A percentile compares a stretch with the other conserved stretches of the same genome.
Conservation (phyloP, 169 alveolate genomes). For the Plasmodium yoelii region DNA sequence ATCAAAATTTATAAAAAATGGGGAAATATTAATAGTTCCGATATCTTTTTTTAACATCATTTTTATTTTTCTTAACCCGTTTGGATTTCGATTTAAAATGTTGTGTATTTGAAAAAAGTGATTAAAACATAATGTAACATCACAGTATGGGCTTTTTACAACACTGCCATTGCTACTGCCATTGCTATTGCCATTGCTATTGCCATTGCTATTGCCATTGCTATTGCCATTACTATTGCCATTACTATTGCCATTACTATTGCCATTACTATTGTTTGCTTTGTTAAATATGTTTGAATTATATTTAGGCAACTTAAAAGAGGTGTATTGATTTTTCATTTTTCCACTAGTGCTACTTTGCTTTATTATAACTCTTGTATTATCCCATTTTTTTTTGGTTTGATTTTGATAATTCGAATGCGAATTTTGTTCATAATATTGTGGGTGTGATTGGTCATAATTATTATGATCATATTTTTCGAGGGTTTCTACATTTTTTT, state of each 20-base stretch:
- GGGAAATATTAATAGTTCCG: slow-evolving; percentile 67
- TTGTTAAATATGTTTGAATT: too few species aligned
- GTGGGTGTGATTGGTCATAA: too few species aligned
- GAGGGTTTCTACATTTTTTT: too few species aligned
- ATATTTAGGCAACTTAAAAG: too few species aligned
- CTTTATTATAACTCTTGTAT: too few species aligned
- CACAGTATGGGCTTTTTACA: not conserved
- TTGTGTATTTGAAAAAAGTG: slow-evolving; percentile 64
- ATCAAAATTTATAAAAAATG: slow-evolving; percentile 66
- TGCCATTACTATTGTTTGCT: too few species aligned
- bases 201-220: not conserved
- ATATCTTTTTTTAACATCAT: slow-evolving; percentile 59
- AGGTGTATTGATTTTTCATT: too few species aligned
- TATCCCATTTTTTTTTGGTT: too few species aligned
- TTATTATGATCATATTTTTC: too few species aligned
- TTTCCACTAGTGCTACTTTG: too few species aligned
- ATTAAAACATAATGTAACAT: slow-evolving; percentile 29
- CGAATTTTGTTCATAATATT: too few species aligned
- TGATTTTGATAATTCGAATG: too few species aligned
- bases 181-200: not conserved
- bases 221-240: not conserved
- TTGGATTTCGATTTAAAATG: slow-evolving; percentile 57
- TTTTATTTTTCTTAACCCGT: slow-evolving; percentile 69
- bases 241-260: not conserved
- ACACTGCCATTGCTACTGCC: not conserved